phyloP scores from a whole-genome alignment of 371 early-diverging fungal genomes.

The Nematocida ausubeli region DNA sequence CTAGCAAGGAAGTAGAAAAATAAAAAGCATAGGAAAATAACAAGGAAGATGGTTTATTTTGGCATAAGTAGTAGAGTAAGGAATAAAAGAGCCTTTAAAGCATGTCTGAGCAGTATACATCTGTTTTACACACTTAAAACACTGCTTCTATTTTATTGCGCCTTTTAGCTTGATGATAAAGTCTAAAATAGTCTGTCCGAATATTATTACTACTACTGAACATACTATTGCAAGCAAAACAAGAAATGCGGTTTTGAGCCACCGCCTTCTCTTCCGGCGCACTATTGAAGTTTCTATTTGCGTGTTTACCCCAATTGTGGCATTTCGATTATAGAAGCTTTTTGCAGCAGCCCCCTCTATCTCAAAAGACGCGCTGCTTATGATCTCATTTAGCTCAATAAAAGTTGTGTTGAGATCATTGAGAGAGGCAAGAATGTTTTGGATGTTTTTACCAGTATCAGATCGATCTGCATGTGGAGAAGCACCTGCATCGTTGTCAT shows the following conservation, averaged over 20 bases:
- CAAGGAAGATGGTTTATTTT: too few species aligned
- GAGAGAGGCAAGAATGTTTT: background rate
- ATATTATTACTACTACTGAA: background rate
- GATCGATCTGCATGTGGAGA: background rate
- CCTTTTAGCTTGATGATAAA: slow-evolving; percentile 26
- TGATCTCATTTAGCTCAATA: slow-evolving; percentile 17
- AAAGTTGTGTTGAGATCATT: slow-evolving; percentile 6
- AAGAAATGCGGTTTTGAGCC: slow-evolving; percentile 1
- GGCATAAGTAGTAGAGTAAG: too few species aligned
- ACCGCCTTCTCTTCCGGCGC: slow-evolving; percentile 24
- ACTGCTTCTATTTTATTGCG: slow-evolving; percentile 9
- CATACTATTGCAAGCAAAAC: background rate
- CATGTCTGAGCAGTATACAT: too few species aligned
- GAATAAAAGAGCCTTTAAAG: too few species aligned
- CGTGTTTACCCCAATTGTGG: slow-evolving; percentile 14
- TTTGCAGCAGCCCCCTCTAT: slow-evolving; percentile 12
- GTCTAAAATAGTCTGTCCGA: slow-evolving; percentile 19
- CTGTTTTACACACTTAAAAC: too few species aligned
- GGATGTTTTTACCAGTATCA: background rate
- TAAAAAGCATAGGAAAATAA: too few species aligned
- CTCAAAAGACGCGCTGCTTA: slow-evolving; percentile 1
- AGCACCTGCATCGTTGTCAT: background rate
- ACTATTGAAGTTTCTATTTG: background rate
- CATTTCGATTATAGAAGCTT: background rate
- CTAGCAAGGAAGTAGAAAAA: too few species aligned